Conservation (phyloP, 495 filamentous ascomycete species). For the Annulohypoxylon maeteangense region DNA sequence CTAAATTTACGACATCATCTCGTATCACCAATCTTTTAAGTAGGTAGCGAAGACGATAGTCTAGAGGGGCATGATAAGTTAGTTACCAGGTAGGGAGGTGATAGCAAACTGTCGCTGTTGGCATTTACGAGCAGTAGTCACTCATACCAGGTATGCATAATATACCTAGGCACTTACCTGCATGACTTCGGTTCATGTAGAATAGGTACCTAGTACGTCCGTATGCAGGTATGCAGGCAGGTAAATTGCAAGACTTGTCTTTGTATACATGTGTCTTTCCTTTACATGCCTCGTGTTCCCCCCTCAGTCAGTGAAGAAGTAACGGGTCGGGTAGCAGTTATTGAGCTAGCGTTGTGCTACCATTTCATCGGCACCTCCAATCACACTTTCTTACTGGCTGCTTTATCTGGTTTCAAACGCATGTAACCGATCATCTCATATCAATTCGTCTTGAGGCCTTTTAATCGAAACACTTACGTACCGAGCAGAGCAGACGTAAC, state of each 20-base stretch:
- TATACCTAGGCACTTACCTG: neutral
- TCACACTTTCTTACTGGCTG: slow-evolving; percentile 2
- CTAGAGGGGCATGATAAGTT: neutral
- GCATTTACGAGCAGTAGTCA: neutral
- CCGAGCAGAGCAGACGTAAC: slow-evolving; percentile 1
- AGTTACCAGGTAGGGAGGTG: neutral
- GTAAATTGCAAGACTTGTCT: slow-evolving; percentile 8
- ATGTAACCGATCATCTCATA: slow-evolving; percentile 5
- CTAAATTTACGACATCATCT: slow-evolving; percentile 17
- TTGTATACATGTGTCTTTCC: neutral
- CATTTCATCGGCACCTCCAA: slow-evolving; percentile 2
- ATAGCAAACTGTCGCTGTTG: neutral
- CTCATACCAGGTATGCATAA: neutral
- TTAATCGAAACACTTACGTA: slow-evolving; percentile 2
- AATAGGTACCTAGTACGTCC: no score
- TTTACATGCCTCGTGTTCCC: neutral
- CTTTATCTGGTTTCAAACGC: slow-evolving; percentile 16
- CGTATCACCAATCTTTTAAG: slow-evolving; percentile 9
- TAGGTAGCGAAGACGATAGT: neutral
- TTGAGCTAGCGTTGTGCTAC: slow-evolving; percentile 20
- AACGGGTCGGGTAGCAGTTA: slow-evolving; percentile 6
- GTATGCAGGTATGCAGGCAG: neutral
- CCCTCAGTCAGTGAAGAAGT: slow-evolving; percentile 8
- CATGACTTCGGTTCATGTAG: neutral
- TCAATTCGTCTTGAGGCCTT: slow-evolving; percentile 5